Evolutionary conservation across 441 rosid species (phyloP), one percentile per base, ranked within the genome.

Genomic region (Erodium trifolium): DNA sequence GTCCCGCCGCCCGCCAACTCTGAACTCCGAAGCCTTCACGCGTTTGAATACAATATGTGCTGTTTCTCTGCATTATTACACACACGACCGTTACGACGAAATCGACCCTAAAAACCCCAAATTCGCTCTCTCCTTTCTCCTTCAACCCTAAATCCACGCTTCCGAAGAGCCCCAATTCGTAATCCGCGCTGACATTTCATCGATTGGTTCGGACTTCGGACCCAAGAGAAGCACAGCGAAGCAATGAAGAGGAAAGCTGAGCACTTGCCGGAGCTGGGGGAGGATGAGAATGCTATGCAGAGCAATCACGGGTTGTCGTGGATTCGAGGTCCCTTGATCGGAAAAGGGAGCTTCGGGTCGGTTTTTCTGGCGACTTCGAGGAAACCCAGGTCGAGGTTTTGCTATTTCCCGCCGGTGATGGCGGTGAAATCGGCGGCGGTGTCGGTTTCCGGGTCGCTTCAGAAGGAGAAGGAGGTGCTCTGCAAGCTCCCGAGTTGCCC

Each of bases 381-480:
- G 59, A 51, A 51, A n/a, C 59, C 59, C 59, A 51, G 18, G 59
- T 51, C 59, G 59, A n/a, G 59, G 18, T 51, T 51, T 51, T 51
- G 59, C 59, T 51, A 16, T 5, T 65, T 62, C 45, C 78, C 81
- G 8, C 77, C 66, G 3, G 0, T 71, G 0, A 79, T 79, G 78
- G 85, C 79, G 2, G 78, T 82, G 49, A 79, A 82, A 47, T 77
- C 85, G 2, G 70, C 81, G 0, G 70, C 34, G 69, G 18, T 70
- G 10, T 70, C 78, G 11, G 63, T 41, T 2, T 81, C 84, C 8
- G 70, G 18, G 43, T 68, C 82, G 11, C 79, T 79, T 49, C 74
- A 76, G 67, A 72, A 75, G 29, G 85, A 79, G 78, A 71, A 51
- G 41, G 75, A 71, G 73, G 68, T 82, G n/a, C 68, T 79, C 41